A percentile compares a stretch with the other conserved stretches of the same genome.
phyloP scores from a whole-genome alignment of 306 rosid species.

The Rubus idaeus region DNA sequence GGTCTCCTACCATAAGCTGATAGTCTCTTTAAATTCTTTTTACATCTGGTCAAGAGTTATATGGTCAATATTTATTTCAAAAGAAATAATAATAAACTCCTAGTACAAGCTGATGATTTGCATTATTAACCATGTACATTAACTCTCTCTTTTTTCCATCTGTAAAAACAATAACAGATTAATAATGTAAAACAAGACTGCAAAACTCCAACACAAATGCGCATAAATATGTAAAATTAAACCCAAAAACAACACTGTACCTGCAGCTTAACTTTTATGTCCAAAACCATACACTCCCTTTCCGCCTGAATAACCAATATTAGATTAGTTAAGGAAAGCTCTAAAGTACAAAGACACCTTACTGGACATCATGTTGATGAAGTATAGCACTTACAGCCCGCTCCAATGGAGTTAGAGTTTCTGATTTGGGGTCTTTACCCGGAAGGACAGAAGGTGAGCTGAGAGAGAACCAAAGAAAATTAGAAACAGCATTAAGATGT shows the following conservation, averaged over 20 bases:
- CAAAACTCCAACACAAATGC: not conserved
- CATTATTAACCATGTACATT: not conserved
- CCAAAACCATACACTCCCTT: conserved; percentile 97
- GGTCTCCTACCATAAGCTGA: too few relatives aligned
- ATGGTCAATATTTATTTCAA: not conserved
- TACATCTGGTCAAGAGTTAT: not conserved
- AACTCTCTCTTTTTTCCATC: too few relatives aligned
- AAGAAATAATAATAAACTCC: not conserved
- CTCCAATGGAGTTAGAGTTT: conserved; percentile 81
- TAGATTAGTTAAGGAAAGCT: conserved; percentile 17
- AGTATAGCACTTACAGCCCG: conserved; percentile 73
- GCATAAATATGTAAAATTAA: not conserved
- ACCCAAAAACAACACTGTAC: conserved; percentile 34
- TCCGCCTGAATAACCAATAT: conserved; percentile 69
- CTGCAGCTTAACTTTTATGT: conserved; percentile 97
- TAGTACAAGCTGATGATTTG: not conserved
- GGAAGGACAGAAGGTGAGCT: conserved; percentile 50
- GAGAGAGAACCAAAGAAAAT: conserved; percentile 30
- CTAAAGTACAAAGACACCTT: conserved; percentile 15
- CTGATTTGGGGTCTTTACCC: conserved; percentile 74
- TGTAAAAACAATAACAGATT: conserved; percentile 1
- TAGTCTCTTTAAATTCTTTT: not conserved
- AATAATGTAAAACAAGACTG: not conserved
- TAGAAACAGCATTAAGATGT: conserved; percentile 24
- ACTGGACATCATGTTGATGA: conserved; percentile 20